Evolutionary conservation across 148 eudicot genomes (phyloP), one percentile per base, ranked within the genome.

Genomic region (Nepenthes gracilis): DNA sequence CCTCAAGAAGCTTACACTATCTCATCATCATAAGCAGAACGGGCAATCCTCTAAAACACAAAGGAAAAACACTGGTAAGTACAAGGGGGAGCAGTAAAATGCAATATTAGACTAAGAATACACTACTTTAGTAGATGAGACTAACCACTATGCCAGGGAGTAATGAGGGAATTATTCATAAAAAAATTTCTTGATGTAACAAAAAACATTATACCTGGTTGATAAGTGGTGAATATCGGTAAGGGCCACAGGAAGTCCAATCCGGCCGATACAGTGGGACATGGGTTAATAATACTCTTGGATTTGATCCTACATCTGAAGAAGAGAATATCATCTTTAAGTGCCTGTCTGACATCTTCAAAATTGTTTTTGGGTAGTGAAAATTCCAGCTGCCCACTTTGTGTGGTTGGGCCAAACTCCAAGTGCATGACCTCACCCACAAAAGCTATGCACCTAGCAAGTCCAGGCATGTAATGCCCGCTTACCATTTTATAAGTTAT

Each of bases 251-350:
- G 33, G 75, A 63, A 74, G 98, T 88, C 81, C 71, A 54, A 77
- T 88, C 85, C 2, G 85, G 81, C 8, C 98, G 96, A 68, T 86
- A 84, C n/a, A 93, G 69, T 33, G 98, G 98, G 65, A 93, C 88
- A 68, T 88, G 98, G 49, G 91, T 84, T 75, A 93, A 78, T 52
- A 93, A 64, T 65, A 93, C 91, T 75, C 84, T 82, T 68, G 88
- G 81, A 50, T 67, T 69, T 67, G 68, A 70, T 64, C 64, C 67
- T 64, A 47, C 55, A 76, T 75, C 91, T 87, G 62, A 54, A 64
- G 2, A 68, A 75, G 68, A 50, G 37, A 50, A 53, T 23, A 2
- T 5, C 2, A 43, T 36, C 40, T 4, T 9, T 49, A 3, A 10
- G 53, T 36, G 58, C 34, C 35, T 9, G 12, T 34, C 9, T 14